Evolutionary conservation across 345 rosid genomes (phyloP), one percentile per base, ranked within the genome.

Genomic region (Leavenworthia alabamica): DNA sequence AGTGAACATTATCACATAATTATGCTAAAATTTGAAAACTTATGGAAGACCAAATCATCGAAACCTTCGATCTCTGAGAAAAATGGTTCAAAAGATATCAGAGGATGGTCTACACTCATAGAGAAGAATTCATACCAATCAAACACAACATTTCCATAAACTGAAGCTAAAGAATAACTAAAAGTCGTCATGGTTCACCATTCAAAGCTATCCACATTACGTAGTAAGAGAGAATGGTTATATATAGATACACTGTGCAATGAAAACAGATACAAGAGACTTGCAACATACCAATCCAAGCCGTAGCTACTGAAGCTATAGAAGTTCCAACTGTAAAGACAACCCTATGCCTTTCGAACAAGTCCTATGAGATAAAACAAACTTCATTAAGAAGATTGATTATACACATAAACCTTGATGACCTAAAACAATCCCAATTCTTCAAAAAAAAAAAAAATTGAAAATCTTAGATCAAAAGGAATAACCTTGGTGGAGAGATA

Each of bases 241-340:
- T 39, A 31, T 31, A 61, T 0, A 22, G 44, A 51, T 39, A 19
- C 36, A 43, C 4, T 24, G 26, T 24, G 26, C 5, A 45, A 29
- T 42, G 27, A 15, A 36, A 59, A 13, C 13, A 33, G 39, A 35
- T 0, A 12, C 12, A 4, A 7, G n/a, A n/a, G n/a, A 54, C 51
- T 22, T 8, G 54, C 26, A 69, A 66, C 83, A 68, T 72, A 93
- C 97, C 99, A 46, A 71, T 56, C 91, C 97, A 93, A 53, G 97
- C 97, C 11, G 97, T 89, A 35, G 82, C 91, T 77, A 93, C 85
- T 12, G 99, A 89, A 14, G 97, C 99, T 10, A 83, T 17, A 64
- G 99, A 93, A 54, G 99, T 86, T 62, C 96, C 99, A 29, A 93
- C 36, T 3, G 99, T 85, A 64, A 93, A 86, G 17, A 93, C 89